These are phyloP conservation scores for Hypoxylon sp. DNA, from an alignment of 2,329 filamentous ascomycete genomes.

Conservation along the genomic window DNA sequence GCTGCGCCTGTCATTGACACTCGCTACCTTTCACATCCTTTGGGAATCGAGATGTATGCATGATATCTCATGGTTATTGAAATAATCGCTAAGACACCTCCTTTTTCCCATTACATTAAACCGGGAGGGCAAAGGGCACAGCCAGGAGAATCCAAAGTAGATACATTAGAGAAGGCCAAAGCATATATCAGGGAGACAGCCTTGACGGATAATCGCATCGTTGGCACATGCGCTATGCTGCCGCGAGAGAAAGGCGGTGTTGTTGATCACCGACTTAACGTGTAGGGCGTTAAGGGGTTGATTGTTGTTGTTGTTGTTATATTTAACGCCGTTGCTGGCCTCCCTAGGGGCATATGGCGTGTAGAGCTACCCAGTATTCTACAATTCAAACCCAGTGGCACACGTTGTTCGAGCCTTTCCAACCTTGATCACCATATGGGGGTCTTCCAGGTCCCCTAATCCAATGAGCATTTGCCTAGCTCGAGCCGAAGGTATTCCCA, in stretches of 20 bases:
- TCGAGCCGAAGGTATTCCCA: too few species aligned
- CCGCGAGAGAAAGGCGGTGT: constrained; percentile 31
- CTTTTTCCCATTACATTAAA: constrained; percentile 54
- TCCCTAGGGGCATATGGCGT: too few species aligned
- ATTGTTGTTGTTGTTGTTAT: too few species aligned
- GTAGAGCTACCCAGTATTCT: too few species aligned
- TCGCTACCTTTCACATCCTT: constrained; percentile 60
- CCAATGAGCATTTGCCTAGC: too few species aligned
- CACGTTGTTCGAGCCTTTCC: too few species aligned
- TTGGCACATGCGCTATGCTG: constrained; percentile 36
- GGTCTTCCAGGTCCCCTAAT: too few species aligned
- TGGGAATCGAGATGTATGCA: constrained; percentile 59
- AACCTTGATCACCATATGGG: too few species aligned
- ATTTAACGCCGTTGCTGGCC: too few species aligned
- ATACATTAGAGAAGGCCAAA: constrained; percentile 47
- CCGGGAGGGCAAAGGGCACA: constrained; percentile 45
- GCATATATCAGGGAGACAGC: constrained; percentile 28
- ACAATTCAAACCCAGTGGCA: too few species aligned
- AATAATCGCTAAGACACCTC: constrained; percentile 52
- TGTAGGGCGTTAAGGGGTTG: constrained; percentile 31
- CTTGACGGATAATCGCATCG: constrained; percentile 27
- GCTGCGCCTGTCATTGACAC: constrained; percentile 59
- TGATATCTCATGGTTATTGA: constrained; percentile 55
- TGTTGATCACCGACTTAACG: constrained; percentile 11
- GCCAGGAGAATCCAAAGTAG: constrained; percentile 33